Base-by-base conservation (phyloP, 2,329 filamentous ascomycete genomes). In the Colletotrichum shisoi region DNA sequence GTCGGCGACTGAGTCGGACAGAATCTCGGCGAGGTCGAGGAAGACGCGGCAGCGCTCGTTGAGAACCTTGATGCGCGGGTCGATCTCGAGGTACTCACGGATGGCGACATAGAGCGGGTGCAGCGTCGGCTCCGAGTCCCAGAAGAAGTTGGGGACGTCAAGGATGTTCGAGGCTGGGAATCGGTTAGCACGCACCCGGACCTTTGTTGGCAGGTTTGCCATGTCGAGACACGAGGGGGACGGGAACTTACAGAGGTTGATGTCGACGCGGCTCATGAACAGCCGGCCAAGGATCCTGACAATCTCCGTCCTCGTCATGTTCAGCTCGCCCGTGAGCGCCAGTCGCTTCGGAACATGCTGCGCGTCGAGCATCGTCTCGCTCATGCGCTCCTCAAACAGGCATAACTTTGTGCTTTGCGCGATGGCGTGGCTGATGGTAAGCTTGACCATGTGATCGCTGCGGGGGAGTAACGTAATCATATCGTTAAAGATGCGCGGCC, bases 1-100 rank as follows among this genome's bases (percentile, higher is more conserved):
- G 76, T 98, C 93, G 24, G 92, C 92, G 62, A 97, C 94, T 2
- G 89, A 92, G 79, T 99, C 94, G 15, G 91, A 93, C 1, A 99
- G 83, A 27, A 99, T 97, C 79, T 97, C 94, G 52, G 95, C 94
- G 11, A 99, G 87, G 77, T 99, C 95, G 19, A 99, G 86, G 80
- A 99, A 99, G 57, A 99, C 95, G 48, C 92, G 89, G 77, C 95
- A 99, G 60, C 95, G 90, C 80, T 98, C 95, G 79, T 99, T 99
- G 71, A 99, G 89, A 27, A 98, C 94, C 78, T 96, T 93, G 76
- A 97, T 97, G 62, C 95, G 92, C 8, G 91, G 93, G 74, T 96
- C 94, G 77, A 99, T 98, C 76, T 99, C 95, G 68, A 99, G 90
- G 76, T 99, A 99, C 77, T 98, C 95, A 73, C 95, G 92, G 57